phyloP scores from a whole-genome alignment of 805 yeast species.

The Diddensiella santjacobensis region DNA sequence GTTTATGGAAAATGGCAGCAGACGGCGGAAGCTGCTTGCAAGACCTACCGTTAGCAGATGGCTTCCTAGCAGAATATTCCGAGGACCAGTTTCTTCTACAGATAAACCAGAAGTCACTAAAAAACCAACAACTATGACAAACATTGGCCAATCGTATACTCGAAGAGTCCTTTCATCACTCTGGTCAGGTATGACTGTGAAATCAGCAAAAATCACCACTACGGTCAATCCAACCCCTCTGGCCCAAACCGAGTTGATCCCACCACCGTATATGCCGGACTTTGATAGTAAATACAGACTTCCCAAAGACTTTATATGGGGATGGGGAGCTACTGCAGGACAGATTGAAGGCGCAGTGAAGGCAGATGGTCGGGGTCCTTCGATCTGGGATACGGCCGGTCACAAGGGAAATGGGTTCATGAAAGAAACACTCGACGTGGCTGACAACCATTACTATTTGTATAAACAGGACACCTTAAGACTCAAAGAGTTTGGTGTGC shows the following conservation, averaged over 20 bases:
- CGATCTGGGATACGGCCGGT: slow-evolving; percentile 30
- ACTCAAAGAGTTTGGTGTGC: slow-evolving; percentile 34
- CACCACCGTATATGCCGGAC: slow-evolving; percentile 18
- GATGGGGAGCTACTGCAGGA: slow-evolving; percentile 36
- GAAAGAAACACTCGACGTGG: slow-evolving; percentile 25
- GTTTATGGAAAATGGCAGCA: neutral
- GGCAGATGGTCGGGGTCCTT: slow-evolving; percentile 35
- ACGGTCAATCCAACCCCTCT: slow-evolving; percentile 12
- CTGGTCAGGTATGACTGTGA: slow-evolving; percentile 19
- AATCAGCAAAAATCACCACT: slow-evolving; percentile 9
- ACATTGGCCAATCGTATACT: neutral
- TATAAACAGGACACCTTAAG: slow-evolving; percentile 36
- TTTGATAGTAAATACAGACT: slow-evolving; percentile 5
- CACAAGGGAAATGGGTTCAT: slow-evolving; percentile 22
- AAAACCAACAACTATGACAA: neutral
- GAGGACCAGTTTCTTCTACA: neutral
- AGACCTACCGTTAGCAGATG: neutral
- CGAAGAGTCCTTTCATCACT: slow-evolving; percentile 5
- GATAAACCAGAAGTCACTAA: neutral
- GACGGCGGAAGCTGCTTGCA: neutral
- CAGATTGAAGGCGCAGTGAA: slow-evolving; percentile 39
- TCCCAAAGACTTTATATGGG: slow-evolving; percentile 25
- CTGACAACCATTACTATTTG: slow-evolving; percentile 34
- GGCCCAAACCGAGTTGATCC: slow-evolving; percentile 12
- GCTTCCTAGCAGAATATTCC: neutral